Evolutionary conservation across 371 early-diverging fungal species (phyloP), one percentile per base, ranked within the genome.

Genomic region (Mucor mucedo): DNA sequence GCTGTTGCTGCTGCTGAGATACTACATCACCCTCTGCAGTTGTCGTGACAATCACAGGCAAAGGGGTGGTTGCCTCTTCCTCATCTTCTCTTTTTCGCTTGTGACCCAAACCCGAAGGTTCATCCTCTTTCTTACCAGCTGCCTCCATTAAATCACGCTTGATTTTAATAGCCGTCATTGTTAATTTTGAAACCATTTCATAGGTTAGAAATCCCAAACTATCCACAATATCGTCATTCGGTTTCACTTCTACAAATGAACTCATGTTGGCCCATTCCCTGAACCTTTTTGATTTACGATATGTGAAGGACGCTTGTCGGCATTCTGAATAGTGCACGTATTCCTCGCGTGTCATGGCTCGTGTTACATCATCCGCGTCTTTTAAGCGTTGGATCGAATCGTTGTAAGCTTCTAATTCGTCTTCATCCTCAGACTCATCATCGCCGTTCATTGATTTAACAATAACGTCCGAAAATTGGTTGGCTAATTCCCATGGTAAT

Each of bases 271-370:
- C 91, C 98, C 99, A 99, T 58, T 98, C 97, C 33, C 95, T 89
- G 73, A 99, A 99, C 49, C 93, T 84, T 72, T 95, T 96, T 35
- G 81, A 80, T 76, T 98, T 98, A 60, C 96, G 93, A 78, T 92
- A 98, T 0, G 96, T 96, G 64, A 99, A 99, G 0, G 95, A 95
- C 1, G 99, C 98, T 74, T 96, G 96, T 32, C 99, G 84, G 75
- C 99, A 98, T 74, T 99, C 99, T 21, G 98, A 92, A 72, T 96
- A 99, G 77, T 96, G 93, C 16, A 98, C 95, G 73, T 99, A 99
- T 82, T 99, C 98, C 39, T 98, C 98, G 65, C 95, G 88, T 32
- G 96, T 94, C 99, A 99, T 99, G 8, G 87, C 91, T 32, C 88
- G 81, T 9, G 99, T 99, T 4, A 96, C 83, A 60, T 92, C 91